Conservation (phyloP, 192 early-diverging fungal species). For the Coemansia sp. region DNA sequence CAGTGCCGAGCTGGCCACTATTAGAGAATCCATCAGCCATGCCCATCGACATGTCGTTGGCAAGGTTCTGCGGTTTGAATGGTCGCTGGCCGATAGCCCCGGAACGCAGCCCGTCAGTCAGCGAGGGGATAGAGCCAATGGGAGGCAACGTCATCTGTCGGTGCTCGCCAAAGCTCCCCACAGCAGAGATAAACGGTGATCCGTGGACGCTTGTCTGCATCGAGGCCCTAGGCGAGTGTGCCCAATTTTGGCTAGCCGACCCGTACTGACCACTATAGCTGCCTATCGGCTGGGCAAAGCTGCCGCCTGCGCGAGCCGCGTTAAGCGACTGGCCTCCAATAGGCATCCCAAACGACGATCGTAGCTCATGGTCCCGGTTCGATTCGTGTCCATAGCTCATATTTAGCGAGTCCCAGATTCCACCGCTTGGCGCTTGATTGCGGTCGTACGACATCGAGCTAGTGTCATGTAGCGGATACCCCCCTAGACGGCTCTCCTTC, state of each 20-base stretch:
- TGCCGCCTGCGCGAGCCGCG: constrained; percentile 3
- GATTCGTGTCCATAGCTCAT: constrained; percentile 15
- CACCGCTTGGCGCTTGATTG: constrained; percentile 8
- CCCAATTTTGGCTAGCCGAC: constrained; percentile 19
- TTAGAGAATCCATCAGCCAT: constrained; percentile 1
- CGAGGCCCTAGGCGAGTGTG: constrained; percentile 16
- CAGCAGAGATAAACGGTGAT: constrained; percentile 33
- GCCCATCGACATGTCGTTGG: neutral
- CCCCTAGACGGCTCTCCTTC: constrained; percentile 29
- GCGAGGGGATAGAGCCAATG: constrained; percentile 4
- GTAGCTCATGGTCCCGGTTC: constrained; percentile 13
- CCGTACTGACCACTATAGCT: constrained; percentile 20
- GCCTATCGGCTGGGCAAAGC: constrained; percentile 19
- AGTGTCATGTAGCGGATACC: constrained; percentile 35
- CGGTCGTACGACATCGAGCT: constrained; percentile 20
- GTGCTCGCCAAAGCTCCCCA: constrained; percentile 27
- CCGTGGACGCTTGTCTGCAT: constrained; percentile 16
- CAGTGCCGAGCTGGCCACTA: constrained; percentile 6
- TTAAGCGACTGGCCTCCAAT: constrained; percentile 12
- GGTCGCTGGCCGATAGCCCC: constrained; percentile 42
- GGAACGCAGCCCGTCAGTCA: constrained; percentile 19
- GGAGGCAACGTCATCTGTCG: constrained; percentile 11
- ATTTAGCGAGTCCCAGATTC: constrained; percentile 34
- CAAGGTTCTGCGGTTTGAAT: constrained; percentile 8
- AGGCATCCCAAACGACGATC: constrained; percentile 9